These are phyloP conservation scores for Notholithocarpus densiflorus DNA, from an alignment of 306 rosid species.

Conservation along the genomic window DNA sequence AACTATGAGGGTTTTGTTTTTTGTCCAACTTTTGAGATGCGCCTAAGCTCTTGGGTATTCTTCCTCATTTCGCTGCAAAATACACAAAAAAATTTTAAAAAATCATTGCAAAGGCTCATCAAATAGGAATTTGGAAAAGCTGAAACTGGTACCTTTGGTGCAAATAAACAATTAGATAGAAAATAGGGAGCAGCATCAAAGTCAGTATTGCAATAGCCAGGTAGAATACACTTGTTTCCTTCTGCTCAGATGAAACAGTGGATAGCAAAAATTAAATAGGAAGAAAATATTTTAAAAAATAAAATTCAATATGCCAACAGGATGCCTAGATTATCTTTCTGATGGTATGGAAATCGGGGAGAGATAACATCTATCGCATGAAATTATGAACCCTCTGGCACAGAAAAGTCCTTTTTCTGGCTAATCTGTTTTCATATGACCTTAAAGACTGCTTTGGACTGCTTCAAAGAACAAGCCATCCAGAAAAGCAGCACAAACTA, in stretches of 20 bases:
- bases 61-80: conserved; percentile 63
- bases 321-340: neutral
- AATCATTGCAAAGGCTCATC: conserved; percentile 3
- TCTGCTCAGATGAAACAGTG: conserved; percentile 43
- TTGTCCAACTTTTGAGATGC: conserved; percentile 58
- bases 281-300: neutral
- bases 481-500: conserved; percentile 4
- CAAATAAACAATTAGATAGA: conserved; percentile 77
- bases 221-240: conserved; percentile 59
- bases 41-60: conserved; percentile 71
- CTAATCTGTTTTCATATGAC: conserved; percentile 1
- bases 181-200: conserved; percentile 88
- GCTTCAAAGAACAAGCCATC: conserved; percentile 17
- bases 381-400: conserved; percentile 7
- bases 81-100: conserved; percentile 17
- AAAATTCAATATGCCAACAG: neutral
- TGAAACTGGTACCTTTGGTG: conserved; percentile 61
- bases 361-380: conserved; percentile 5
- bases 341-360: conserved; percentile 11
- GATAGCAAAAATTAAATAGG: conserved; percentile 6
- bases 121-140: conserved; percentile 5
- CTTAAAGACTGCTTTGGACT: conserved; percentile 11
- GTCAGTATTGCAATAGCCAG: conserved; percentile 70
- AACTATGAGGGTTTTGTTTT: conserved; percentile 61
- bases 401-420: conserved; percentile 3